Base-by-base conservation (phyloP, 192 early-diverging fungal genomes). In the Pilobolus umbonatus region DNA sequence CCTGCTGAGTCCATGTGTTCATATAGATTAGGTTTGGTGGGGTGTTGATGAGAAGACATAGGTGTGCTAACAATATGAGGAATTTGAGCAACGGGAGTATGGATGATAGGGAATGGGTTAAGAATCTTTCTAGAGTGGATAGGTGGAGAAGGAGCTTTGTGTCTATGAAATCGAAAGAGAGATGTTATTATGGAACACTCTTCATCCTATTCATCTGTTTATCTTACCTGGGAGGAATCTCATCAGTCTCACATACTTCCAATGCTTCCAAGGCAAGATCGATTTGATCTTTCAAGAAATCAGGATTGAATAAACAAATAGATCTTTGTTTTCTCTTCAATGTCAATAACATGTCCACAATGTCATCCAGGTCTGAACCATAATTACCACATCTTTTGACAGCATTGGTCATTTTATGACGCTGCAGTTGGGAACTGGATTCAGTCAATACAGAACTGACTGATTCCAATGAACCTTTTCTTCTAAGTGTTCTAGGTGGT, bases 311-410 rank as follows among this genome's bases (percentile, higher is more conserved):
- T 19, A 65, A 48, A 36, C 72, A 74, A 31, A 66, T 17, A 2
- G 67, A 55, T 21, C 72, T 26, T 28, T 74, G 67, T 32, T 74
- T 74, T 17, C 35, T 15, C 29, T 53, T 65, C 25, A 74, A 52
- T 4, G 67, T 62, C 59, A 69, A 55, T 2, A 74, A 21, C 48
- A 74, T 60, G 9, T 74, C 72, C 15, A 74, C 64, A 5, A 69
- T 65, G 14, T 74, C 69, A 5, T 62, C 57, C 22, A 63, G 29
- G 11, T 15, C 28, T 1, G 31, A 29, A 46, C 50, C 55, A 21
- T 32, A 54, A 30, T 11, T 8, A 6, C 49, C 55, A 42, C 69
- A 28, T 17, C 58, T 60, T 6, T 30, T 26, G 10, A 76, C 68
- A 17, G 64, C 74, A 0, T 63, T 53, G 5, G 51, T 34, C 51